Percentiles rank a stretch among this genome's conserved stretches.
These are phyloP conservation scores for Astrocystis sublimbata DNA, from an alignment of 495 filamentous ascomycete genomes.

Conservation along the genomic window DNA sequence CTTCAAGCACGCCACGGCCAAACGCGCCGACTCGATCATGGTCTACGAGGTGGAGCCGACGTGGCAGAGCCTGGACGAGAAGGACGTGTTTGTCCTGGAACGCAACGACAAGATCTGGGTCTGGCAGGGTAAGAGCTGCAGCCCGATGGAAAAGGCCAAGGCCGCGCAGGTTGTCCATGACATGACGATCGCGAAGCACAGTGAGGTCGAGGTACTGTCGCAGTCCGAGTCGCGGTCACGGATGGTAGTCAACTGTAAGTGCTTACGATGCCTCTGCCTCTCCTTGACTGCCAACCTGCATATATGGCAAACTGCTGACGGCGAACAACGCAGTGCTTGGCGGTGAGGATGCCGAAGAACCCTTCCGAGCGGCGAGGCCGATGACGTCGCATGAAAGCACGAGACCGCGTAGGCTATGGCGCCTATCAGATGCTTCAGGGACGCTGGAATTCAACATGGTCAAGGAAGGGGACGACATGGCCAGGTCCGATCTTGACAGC, in stretches of 20 bases:
- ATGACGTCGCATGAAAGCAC: conserved; percentile 28
- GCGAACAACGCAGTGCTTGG: conserved; percentile 45
- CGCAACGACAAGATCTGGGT: conserved; percentile 62
- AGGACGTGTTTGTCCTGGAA: conserved; percentile 63
- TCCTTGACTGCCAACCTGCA: not conserved
- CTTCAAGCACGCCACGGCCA: conserved; percentile 54
- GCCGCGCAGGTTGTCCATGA: conserved; percentile 64
- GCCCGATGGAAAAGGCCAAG: conserved; percentile 66
- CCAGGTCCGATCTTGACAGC: conserved; percentile 48
- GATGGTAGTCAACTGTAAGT: conserved; percentile 40
- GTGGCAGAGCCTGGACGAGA: conserved; percentile 61
- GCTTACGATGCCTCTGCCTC: not conserved
- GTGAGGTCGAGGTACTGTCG: conserved; percentile 62
- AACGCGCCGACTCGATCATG: conserved; percentile 48
- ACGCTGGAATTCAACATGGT: conserved; percentile 53
- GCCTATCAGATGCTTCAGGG: conserved; percentile 57
- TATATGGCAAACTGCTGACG: not conserved
- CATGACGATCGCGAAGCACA: conserved; percentile 60
- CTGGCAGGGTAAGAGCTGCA: conserved; percentile 64
- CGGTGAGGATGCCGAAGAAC: conserved; percentile 41
- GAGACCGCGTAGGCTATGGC: conserved; percentile 51
- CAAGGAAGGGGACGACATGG: conserved; percentile 48
- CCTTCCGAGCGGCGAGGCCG: conserved; percentile 44
- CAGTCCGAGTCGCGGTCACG: conserved; percentile 56
- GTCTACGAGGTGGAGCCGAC: conserved; percentile 64